These are phyloP conservation scores for Solanum paucissectum DNA, from an alignment of 257 asterid genomes.

Conservation along the genomic window DNA sequence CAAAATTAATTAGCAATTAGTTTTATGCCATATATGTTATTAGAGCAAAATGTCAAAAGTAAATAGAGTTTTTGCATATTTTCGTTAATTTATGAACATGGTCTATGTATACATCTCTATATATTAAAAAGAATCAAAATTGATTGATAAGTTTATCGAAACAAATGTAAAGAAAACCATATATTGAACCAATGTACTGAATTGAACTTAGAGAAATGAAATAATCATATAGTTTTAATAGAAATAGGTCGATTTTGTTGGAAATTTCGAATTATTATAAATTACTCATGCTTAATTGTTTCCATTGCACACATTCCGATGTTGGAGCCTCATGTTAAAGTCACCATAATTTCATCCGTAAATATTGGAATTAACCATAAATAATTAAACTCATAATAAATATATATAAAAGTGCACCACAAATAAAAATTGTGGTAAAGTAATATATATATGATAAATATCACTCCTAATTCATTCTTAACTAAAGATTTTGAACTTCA, in stretches of 20 bases:
- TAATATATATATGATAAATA: no score
- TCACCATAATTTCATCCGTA: background rate
- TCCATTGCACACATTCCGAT: no score
- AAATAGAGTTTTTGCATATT: background rate
- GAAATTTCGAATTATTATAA: no score
- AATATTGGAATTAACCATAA: background rate
- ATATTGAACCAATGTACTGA: background rate
- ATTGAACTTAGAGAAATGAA: background rate
- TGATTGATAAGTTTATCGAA: no score
- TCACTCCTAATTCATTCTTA: no score
- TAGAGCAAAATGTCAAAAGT: background rate
- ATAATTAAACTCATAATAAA: background rate
- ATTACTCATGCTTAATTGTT: no score
- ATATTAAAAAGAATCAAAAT: no score
- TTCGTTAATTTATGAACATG: background rate
- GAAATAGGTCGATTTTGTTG: no score
- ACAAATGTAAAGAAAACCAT: background rate
- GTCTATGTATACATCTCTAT: background rate
- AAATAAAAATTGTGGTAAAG: no score
- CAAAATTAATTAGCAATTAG: background rate
- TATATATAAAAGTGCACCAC: background rate
- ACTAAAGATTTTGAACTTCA: background rate
- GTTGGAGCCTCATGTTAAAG: background rate
- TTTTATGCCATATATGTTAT: no score
- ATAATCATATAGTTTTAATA: no score